These are phyloP conservation scores for Aspergillus puulaauensis DNA, from an alignment of 2,329 filamentous ascomycete genomes.

Conservation along the genomic window DNA sequence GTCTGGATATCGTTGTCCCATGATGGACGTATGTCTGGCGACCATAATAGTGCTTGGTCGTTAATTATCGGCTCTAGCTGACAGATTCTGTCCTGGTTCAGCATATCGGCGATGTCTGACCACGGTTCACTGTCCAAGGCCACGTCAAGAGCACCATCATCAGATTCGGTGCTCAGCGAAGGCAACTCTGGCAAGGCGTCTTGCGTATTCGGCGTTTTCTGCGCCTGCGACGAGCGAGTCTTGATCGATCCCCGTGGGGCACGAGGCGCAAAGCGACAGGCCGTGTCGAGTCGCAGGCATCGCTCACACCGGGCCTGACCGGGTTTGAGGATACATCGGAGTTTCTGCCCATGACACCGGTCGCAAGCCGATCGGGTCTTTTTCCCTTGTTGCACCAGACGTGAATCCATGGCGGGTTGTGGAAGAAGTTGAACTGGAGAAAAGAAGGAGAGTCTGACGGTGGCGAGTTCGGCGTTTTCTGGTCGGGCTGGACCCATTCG, in stretches of 20 bases:
- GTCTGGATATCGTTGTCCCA: not conserved
- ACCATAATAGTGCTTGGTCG: not conserved
- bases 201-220: not conserved
- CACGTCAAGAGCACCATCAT: not conserved
- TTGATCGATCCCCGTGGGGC: not conserved
- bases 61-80: not conserved
- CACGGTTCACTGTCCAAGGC: not conserved
- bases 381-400: too few species aligned
- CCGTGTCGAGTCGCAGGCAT: not conserved
- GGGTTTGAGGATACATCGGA: not conserved
- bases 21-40: not conserved
- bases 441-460: not conserved
- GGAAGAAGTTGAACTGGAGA: not conserved
- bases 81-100: not conserved
- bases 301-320: not conserved
- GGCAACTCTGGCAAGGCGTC: not conserved
- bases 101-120: not conserved
- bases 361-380: not conserved
- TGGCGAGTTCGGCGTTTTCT: not conserved
- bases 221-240: not conserved
- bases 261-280: not conserved
- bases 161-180: not conserved
- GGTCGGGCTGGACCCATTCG: not conserved
- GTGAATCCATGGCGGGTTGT: too few species aligned
- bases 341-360: not conserved